Evolutionary conservation across 371 early-diverging fungal genomes (phyloP), one percentile per base, ranked within the genome.

Genomic region (Capillidium rhysosporum): DNA sequence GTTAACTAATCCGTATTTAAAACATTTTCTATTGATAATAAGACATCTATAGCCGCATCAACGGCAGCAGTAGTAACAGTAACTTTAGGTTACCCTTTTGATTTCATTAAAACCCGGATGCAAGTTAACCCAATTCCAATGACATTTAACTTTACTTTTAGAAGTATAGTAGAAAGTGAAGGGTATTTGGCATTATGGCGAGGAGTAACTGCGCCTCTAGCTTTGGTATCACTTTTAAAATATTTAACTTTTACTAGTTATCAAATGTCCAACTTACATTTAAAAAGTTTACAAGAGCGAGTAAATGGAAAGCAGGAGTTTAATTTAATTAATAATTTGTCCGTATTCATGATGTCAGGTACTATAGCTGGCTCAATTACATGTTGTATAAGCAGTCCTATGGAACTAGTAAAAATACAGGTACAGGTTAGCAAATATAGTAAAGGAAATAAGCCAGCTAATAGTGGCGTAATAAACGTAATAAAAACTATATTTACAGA

Each of bases 331-430:
- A 9, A 18, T 4, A 38, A 23, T 34, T 23, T 52, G 41, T 41
- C 52, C 10, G 16, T 52, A 10, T 40, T 52, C 3, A 52, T 52
- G 52, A 18, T 26, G 4, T 39, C 52, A 4, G 52, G 52, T 24
- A 38, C 52, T 40, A 16, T 25, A 10, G 52, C 52, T 23, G 52
- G 52, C 4, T 23, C 40, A 9, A 18, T 52, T 16, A 40, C 52
- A 7, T 16, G 40, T n/a, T 40, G 29, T 10, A 20, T 52, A 16
- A 40, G 40, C 21, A 24, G 52, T 18, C 52, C 52, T 21, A n/a
- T 52, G 28, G 52, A 52, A 26, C 25, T 52, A n/a, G 41, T 52
- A 7, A 52, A 52, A 40, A 38, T 52, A 16, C 52, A 52, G 40
- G 40, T 52, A 24, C 52, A 52, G 21, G 26, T 25, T 9, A 20